Evolutionary conservation across 2,329 filamentous ascomycete genomes (phyloP).

Genomic region (Botrytis galanthina): DNA sequence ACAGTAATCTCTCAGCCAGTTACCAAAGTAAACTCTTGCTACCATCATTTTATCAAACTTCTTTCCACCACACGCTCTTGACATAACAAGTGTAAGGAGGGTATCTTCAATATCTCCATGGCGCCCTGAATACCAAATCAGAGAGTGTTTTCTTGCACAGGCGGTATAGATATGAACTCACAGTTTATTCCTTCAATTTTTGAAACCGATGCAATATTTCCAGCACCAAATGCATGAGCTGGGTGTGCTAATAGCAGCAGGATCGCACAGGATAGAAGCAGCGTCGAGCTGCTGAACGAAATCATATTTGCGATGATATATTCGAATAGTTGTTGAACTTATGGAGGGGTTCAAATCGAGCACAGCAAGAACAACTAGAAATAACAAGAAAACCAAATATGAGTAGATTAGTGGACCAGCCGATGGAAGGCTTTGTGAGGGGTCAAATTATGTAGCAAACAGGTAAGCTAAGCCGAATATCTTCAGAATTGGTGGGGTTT

Average conservation of each 20-base stretch:
- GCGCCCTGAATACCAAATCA: constrained; percentile 53
- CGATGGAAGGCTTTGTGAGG: background rate
- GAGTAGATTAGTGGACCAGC: constrained; percentile 2
- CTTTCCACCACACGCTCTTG: constrained; percentile 63
- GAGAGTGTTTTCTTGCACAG: background rate
- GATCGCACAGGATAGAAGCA: constrained; percentile 47
- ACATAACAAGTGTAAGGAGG: constrained; percentile 67
- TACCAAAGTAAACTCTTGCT: constrained; percentile 90
- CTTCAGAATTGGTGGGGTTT: constrained; percentile 10
- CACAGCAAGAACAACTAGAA: background rate
- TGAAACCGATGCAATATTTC: constrained; percentile 80
- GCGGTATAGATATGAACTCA: constrained; percentile 40
- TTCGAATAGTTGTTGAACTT: constrained; percentile 16
- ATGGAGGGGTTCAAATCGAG: constrained; percentile 14
- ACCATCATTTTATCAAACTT: constrained; percentile 88
- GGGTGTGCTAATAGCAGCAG: constrained; percentile 67
- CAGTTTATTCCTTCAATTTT: constrained; percentile 83
- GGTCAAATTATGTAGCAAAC: background rate
- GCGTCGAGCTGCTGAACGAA: constrained; percentile 32
- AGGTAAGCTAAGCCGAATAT: constrained; percentile 1
- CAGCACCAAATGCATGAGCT: constrained; percentile 77
- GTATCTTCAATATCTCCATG: constrained; percentile 94
- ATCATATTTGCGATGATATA: constrained; percentile 31
- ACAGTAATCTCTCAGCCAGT: constrained; percentile 89
- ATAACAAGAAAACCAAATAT: background rate